Evolutionary conservation across 345 rosid genomes (phyloP), one percentile per base, ranked within the genome.

Genomic region (Brassica incana): DNA sequence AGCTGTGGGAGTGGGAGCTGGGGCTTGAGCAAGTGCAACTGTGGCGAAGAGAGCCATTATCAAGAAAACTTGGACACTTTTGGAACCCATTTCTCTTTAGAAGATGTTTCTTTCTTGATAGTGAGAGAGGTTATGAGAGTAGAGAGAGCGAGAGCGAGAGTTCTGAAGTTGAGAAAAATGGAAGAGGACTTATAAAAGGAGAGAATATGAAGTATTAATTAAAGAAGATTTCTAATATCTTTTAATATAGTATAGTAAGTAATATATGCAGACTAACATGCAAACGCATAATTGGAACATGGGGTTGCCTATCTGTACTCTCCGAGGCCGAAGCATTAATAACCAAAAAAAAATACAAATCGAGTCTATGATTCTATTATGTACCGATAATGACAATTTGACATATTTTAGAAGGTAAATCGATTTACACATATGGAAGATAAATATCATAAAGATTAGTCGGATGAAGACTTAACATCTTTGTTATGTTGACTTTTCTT

Each of bases 261-360:
- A 11, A 0, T 48, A 45, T 45, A 15, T 52, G 74, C 65, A 79
- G 59, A 68, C 74, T 79, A 79, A 74, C 82, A 79, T 79, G 82
- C 82, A 73, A 79, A 67, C 74, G 78, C 78, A 79, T 79, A 79
- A 74, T 61, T 79, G 78, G 74, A 79, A 79, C 82, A 79, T 79
- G 82, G 78, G 61, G 64, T 4, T 79, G 74, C 73, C 52, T 78
- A 56, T 71, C 72, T 30, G 67, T 30, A 65, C 76, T 61, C 68
- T 61, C 54, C 25, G 1, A 32, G 35, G 15, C 40, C 60, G 2
- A 56, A 15, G 16, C 72, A 40, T 43, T 48, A 12, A 68, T 25
- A 23, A 11, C 50, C 45, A 7, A 43, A 14, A 4, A 18, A 18
- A 33, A 30, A 27, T 35, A 52, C 27, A 60, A 15, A 9, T 62